phyloP scores from a whole-genome alignment of 192 early-diverging fungal species.

The Diversispora epigaea region DNA sequence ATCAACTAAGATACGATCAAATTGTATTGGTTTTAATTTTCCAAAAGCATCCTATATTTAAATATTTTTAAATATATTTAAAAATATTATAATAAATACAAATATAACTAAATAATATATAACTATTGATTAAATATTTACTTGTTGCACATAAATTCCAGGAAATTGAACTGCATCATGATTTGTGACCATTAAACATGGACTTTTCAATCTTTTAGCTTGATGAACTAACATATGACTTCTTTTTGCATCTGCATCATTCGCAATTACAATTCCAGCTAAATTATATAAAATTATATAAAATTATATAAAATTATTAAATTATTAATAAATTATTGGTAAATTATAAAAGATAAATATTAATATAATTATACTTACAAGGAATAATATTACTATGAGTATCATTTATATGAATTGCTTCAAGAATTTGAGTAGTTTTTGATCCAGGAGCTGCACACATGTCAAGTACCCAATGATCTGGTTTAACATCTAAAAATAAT shows the following conservation, averaged over 20 bases:
- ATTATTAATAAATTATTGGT: no score
- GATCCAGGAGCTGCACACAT: constrained; percentile 99
- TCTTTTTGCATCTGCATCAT: constrained; percentile 91
- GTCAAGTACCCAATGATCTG: constrained; percentile 82
- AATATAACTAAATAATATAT: background rate
- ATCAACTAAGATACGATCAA: constrained; percentile 96
- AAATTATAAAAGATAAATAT: no score
- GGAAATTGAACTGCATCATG: constrained; percentile 93
- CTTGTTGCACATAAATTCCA: constrained; percentile 52
- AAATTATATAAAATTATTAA: no score
- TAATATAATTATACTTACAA: constrained; percentile 33
- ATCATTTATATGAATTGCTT: constrained; percentile 70
- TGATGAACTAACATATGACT: constrained; percentile 95
- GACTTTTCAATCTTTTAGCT: constrained; percentile 89
- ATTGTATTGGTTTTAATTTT: constrained; percentile 63
- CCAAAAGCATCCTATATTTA: constrained; percentile 24
- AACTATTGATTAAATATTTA: background rate
- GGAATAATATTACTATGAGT: constrained; percentile 50
- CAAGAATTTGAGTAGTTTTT: constrained; percentile 93
- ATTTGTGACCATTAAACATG: constrained; percentile 92
- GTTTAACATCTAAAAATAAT: constrained; percentile 84
- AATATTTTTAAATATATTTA: constrained; percentile 40
- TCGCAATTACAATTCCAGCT: constrained; percentile 91
- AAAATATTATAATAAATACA: constrained; percentile 27
- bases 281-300: background rate